Conservation (phyloP, 805 yeast species). For the Schwanniomyces sp. region DNA sequence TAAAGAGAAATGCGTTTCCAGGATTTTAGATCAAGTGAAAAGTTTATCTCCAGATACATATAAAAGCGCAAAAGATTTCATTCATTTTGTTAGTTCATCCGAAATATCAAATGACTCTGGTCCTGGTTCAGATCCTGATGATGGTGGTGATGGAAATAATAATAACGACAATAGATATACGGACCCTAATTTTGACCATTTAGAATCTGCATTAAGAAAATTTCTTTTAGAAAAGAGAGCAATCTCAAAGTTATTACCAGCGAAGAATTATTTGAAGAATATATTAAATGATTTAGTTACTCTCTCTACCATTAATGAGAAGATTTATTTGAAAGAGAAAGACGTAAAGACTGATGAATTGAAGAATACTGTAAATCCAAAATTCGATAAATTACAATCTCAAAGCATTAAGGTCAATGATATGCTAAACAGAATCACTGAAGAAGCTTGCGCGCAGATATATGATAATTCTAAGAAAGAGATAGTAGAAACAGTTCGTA, state of each 20-base stretch:
- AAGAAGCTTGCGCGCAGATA: slow-evolving; percentile 53
- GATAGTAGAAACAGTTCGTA: slow-evolving; percentile 52
- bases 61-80: slow-evolving; percentile 85
- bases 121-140: slow-evolving; percentile 27
- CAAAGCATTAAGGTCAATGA: slow-evolving; percentile 58
- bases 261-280: slow-evolving; percentile 79
- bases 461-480: slow-evolving; percentile 60
- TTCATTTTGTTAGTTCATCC: slow-evolving; percentile 82
- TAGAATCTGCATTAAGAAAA: slow-evolving; percentile 81
- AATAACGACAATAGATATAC: slow-evolving; percentile 28
- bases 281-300: slow-evolving; percentile 62
- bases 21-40: slow-evolving; percentile 83
- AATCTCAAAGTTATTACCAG: slow-evolving; percentile 86
- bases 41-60: slow-evolving; percentile 86
- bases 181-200: slow-evolving; percentile 72
- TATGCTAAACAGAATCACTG: slow-evolving; percentile 61
- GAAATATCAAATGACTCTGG: slow-evolving; percentile 42
- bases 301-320: slow-evolving; percentile 63
- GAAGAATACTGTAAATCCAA: slow-evolving; percentile 55
- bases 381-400: slow-evolving; percentile 52
- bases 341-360: slow-evolving; percentile 50
- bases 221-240: slow-evolving; percentile 90
- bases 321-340: slow-evolving; percentile 51
- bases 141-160: slow-evolving; percentile 32
- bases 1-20: slow-evolving; percentile 71